A percentile compares a stretch with the other conserved stretches of the same genome.
Evolutionary conservation across 768 basidiomycete species (phyloP).

Genomic region (Suillus americanus): DNA sequence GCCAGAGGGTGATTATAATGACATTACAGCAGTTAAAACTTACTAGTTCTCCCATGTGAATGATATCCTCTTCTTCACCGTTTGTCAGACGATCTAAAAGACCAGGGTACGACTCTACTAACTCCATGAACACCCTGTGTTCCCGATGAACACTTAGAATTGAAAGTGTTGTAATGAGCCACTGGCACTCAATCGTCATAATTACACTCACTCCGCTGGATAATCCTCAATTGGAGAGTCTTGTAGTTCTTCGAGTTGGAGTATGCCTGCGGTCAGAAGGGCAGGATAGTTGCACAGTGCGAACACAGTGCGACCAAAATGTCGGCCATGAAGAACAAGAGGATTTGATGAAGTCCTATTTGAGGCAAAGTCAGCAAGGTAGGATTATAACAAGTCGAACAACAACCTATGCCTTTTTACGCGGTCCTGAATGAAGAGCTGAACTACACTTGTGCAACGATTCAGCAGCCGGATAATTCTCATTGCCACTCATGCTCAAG

Average conservation of each 20-base stretch:
- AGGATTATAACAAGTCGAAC: neutral
- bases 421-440: neutral
- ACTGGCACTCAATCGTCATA: neutral
- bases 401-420: neutral
- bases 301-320: conserved; percentile 21
- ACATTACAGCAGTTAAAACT: neutral
- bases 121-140: neutral
- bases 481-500: neutral
- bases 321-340: conserved; percentile 19
- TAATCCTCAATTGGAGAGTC: neutral
- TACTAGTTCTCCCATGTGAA: neutral
- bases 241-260: neutral
- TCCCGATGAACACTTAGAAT: neutral
- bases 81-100: neutral
- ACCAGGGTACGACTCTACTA: neutral
- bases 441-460: neutral
- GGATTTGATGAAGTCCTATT: conserved; percentile 9
- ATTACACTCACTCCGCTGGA: neutral
- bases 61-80: neutral
- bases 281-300: conserved; percentile 15
- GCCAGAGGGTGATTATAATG: neutral
- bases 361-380: neutral
- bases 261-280: neutral
- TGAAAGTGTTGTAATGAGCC: neutral
- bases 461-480: neutral